Conservation (phyloP, 208 protist genomes). For the Leptomonas pyrrhocoris region DNA sequence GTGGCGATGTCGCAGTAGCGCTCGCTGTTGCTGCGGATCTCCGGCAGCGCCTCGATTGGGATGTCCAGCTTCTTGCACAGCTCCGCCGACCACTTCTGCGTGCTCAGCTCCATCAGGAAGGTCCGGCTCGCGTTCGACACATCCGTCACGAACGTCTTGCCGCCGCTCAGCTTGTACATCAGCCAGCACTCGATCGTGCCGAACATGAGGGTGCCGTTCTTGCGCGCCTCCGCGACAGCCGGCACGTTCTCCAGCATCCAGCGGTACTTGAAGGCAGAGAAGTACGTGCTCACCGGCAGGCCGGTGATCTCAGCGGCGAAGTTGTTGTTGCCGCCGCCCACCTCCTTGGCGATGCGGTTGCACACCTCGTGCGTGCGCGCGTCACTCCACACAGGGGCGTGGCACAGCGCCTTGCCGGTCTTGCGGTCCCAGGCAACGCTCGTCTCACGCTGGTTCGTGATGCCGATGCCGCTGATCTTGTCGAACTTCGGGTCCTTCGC, state of each 20-base stretch:
- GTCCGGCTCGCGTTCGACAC: slow-evolving; percentile 98
- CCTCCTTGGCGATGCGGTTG: slow-evolving; percentile 41
- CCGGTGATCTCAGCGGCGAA: slow-evolving; percentile 77
- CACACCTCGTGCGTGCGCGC: slow-evolving; percentile 67
- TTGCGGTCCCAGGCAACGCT: slow-evolving; percentile 97
- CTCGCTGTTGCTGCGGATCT: slow-evolving; percentile 91
- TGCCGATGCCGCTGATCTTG: slow-evolving; percentile 83
- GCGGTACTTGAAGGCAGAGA: slow-evolving; percentile 95
- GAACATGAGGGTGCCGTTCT: slow-evolving; percentile 80
- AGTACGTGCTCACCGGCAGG: slow-evolving; percentile 97
- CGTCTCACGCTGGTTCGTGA: slow-evolving; percentile 99
- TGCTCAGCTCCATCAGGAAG: slow-evolving; percentile 97
- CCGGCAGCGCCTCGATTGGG: slow-evolving; percentile 86
- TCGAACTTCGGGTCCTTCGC: slow-evolving; percentile 48
- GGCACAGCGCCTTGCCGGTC: slow-evolving; percentile 94
- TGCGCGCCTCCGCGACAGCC: slow-evolving; percentile 72
- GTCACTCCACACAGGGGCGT: slow-evolving; percentile 96
- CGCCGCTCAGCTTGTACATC: slow-evolving; percentile 94
- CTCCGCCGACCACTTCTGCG: slow-evolving; percentile 92
- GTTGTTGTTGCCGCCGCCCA: slow-evolving; percentile 47
- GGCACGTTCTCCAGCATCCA: slow-evolving; percentile 97
- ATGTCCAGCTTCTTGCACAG: slow-evolving; percentile 86
- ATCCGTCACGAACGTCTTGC: slow-evolving; percentile 92
- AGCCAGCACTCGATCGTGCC: slow-evolving; percentile 98
- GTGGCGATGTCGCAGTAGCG: slow-evolving; percentile 46